These are phyloP conservation scores for Lachancea cidri DNA, from an alignment of 805 yeast species.

Conservation along the genomic window DNA sequence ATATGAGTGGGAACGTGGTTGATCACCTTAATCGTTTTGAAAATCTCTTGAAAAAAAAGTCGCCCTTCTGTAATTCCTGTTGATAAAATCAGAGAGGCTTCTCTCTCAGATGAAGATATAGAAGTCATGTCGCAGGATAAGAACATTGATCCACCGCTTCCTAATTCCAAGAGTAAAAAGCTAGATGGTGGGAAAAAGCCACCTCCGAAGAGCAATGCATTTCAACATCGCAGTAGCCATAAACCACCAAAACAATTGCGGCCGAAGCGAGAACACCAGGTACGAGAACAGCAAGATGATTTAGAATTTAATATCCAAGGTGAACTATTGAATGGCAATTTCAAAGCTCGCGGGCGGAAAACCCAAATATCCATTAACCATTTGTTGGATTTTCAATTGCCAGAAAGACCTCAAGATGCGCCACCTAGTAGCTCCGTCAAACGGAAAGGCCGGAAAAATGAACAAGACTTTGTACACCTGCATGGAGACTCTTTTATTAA, in stretches of 20 bases:
- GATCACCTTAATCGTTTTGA: background rate
- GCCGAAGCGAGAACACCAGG: background rate
- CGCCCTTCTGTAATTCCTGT: background rate
- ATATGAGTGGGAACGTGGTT: background rate
- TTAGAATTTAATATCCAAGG: conserved; percentile 34
- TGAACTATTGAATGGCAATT: conserved; percentile 29
- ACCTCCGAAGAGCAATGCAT: background rate
- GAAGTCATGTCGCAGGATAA: conserved; percentile 7
- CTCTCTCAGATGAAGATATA: conserved; percentile 4
- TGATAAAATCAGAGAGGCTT: background rate
- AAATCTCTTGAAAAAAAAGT: background rate
- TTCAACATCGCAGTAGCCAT: background rate
- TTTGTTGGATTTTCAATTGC: conserved; percentile 52
- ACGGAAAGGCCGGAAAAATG: conserved; percentile 26
- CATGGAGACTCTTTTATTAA: conserved; percentile 70
- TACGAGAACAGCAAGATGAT: conserved; percentile 11
- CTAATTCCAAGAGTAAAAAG: background rate
- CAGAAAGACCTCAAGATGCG: conserved; percentile 33
- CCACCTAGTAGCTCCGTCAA: conserved; percentile 11
- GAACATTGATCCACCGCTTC: conserved; percentile 1
- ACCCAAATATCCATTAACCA: conserved; percentile 56
- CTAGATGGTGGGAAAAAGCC: background rate
- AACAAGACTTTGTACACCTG: conserved; percentile 40
- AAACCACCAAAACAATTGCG: conserved; percentile 2
- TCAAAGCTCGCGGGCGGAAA: conserved; percentile 35